Base-by-base conservation (phyloP, 331 rosid genomes). In the Telfairia occidentalis region DNA sequence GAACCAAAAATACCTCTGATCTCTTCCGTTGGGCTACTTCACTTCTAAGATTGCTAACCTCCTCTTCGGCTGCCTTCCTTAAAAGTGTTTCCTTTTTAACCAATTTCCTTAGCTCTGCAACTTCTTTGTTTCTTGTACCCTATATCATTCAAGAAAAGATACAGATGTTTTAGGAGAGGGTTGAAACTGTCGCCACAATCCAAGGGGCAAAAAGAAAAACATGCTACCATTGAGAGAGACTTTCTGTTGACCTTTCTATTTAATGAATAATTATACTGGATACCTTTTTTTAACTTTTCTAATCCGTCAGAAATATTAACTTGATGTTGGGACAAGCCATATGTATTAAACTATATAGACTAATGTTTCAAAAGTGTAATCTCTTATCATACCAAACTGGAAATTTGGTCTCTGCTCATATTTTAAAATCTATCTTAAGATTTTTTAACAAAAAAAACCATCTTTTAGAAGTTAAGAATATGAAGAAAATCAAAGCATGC, bases 1-100 rank as follows among this genome's bases (percentile, higher is more conserved):
- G 72, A 58, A 78, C 54, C 49, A 79, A 54, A 71, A 86, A 73
- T 70, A 92, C 97, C 94, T 95, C 97, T 35, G 97, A 85, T 86
- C 85, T 90, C 86, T 86, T 90, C 79, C 87, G 86, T 74, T 84
- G 90, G 73, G 92, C 59, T 61, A 89, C 82, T 80, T 89, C 96
- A 82, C 37, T 83, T 82, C 88, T 90, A 24, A 92, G 89, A 81
- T 71, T 86, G 46, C 77, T 80, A 74, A 78, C 82, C 82, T 95
- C 99, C 84, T 88, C 96, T 80, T 95, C 99, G 49, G 94, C 90
- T 58, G 88, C 82, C 89, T 95, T 92, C 86, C 94, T 86, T 69
- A 80, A 79, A 77, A 81, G 81, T 26, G 84, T 75, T 82, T 95
- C 99, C 73, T 81, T 87, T 83, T 89, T 91, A 81, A 89, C 85